phyloP scores from a whole-genome alignment of 768 basidiomycete species.

The Tephrocybe sp. region DNA sequence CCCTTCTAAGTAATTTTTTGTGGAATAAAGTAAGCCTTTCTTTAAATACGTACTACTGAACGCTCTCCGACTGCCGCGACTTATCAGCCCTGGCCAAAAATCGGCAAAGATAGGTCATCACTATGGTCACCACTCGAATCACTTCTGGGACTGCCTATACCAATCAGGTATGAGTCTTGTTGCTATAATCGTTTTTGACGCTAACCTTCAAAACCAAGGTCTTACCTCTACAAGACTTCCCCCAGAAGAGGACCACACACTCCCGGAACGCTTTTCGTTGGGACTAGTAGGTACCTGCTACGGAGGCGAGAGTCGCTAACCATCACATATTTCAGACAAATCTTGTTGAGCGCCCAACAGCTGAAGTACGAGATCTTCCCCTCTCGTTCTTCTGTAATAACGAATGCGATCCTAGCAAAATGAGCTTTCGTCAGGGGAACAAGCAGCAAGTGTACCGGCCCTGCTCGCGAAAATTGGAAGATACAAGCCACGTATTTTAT shows the following conservation, averaged over 20 bases:
- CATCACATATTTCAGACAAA: conserved; percentile 55
- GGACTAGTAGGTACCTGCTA: conserved; percentile 56
- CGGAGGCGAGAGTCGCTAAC: not conserved
- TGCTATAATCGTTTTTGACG: not conserved
- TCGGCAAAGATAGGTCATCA: conserved; percentile 77
- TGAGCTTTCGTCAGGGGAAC: conserved; percentile 56
- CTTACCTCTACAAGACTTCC: conserved; percentile 53
- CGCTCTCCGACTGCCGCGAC: not conserved
- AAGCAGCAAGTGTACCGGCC: conserved; percentile 49
- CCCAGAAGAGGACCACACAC: conserved; percentile 58
- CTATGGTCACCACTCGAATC: conserved; percentile 78
- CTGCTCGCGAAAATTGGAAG: conserved; percentile 60
- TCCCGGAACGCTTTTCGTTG: conserved; percentile 57
- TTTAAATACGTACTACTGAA: not conserved
- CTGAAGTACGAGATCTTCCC: conserved; percentile 31
- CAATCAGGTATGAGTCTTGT: conserved; percentile 47
- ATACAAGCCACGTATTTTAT: conserved; percentile 64
- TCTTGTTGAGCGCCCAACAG: conserved; percentile 67
- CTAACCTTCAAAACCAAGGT: conserved; percentile 34
- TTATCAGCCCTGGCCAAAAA: conserved; percentile 59
- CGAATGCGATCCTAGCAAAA: conserved; percentile 37
- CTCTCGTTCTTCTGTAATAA: not conserved
- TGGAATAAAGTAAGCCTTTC: conserved; percentile 70
- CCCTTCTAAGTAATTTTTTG: conserved; percentile 67
- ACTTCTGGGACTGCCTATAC: conserved; percentile 78